Evolutionary conservation across 768 basidiomycete genomes (phyloP), one percentile per base, ranked within the genome.

Genomic region (Podaxis sp.): DNA sequence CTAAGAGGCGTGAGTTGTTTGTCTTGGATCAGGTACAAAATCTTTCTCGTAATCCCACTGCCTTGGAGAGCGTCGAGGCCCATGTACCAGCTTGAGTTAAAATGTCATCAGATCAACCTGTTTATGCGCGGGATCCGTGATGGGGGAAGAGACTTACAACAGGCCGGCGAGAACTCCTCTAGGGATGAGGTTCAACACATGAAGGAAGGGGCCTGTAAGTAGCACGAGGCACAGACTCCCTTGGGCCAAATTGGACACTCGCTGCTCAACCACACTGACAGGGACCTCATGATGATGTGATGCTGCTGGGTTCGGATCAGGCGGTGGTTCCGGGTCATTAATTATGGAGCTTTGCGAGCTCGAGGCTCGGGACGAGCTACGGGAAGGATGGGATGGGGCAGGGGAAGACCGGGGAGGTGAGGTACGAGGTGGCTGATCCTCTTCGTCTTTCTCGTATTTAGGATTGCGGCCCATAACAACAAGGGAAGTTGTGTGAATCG

Each of bases 211-310:
- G 0, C 87, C 85, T 0, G 86, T 88, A 64, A 97, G 85, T 22
- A 95, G 80, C 17, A 94, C 86, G 6, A 97, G 81, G 69, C 85
- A 92, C 37, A 93, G 74, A 12, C 84, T 74, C 22, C 96, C 93
- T 72, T 97, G 91, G 0, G 87, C 89, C 19, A 97, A 80, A 71
- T 97, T 96, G 7, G 93, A 96, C 11, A 93, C 86, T n/a, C 95
- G 82, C 74, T 97, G 95, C 71, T 98, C 95, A 3, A 97, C 91
- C 1, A 97, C 91, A 0, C 84, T 83, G 7, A 91, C 66, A 1
- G 90, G 88, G 0, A 85, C 79, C 68, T 89, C 87, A 49, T 68
- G 74, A 36, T 66, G 65, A 17, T 68, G 46, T 64, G 68, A 13
- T 54, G 66, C 25, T 55, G 69, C 72, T 15, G 67, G 65, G 41